These are phyloP conservation scores for Epichloe bromicola DNA, from an alignment of 2,329 filamentous ascomycete genomes.

Conservation along the genomic window DNA sequence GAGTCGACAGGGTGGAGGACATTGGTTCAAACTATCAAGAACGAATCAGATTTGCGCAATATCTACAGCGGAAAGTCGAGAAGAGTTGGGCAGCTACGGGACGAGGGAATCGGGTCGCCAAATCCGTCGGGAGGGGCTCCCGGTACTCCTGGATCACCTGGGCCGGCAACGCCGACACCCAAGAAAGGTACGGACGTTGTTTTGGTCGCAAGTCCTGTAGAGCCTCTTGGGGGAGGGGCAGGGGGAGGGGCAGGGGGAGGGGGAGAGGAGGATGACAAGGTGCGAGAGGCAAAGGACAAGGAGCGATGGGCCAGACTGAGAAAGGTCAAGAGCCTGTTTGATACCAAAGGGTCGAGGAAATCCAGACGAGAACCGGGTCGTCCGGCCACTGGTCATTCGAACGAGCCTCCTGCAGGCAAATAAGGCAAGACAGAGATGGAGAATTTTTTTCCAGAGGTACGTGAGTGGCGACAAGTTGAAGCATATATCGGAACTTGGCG, in stretches of 20 bases:
- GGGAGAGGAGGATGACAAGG: conserved; percentile 29
- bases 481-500: not conserved
- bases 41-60: conserved; percentile 40
- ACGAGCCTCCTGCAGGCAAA: conserved; percentile 5
- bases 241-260: not conserved
- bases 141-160: conserved; percentile 7
- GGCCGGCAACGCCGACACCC: conserved; percentile 7
- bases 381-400: conserved; percentile 26
- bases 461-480: not conserved
- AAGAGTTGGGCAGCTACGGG: conserved; percentile 10
- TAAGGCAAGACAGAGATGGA: not conserved
- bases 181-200: conserved; percentile 4
- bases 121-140: not conserved
- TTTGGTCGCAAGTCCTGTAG: conserved; percentile 4
- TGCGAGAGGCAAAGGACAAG: conserved; percentile 48
- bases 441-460: not conserved
- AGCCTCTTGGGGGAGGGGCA: conserved; percentile 8
- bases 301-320: conserved; percentile 60
- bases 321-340: conserved; percentile 59
- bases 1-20: conserved; percentile 41
- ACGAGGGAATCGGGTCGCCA: not conserved
- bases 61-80: conserved; percentile 20
- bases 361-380: conserved; percentile 28
- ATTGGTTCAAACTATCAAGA: conserved; percentile 40
- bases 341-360: conserved; percentile 48